A percentile compares a stretch with the other conserved stretches of the same genome.
phyloP scores from a whole-genome alignment of 495 filamentous ascomycete species.

The Penicillium coffeae region DNA sequence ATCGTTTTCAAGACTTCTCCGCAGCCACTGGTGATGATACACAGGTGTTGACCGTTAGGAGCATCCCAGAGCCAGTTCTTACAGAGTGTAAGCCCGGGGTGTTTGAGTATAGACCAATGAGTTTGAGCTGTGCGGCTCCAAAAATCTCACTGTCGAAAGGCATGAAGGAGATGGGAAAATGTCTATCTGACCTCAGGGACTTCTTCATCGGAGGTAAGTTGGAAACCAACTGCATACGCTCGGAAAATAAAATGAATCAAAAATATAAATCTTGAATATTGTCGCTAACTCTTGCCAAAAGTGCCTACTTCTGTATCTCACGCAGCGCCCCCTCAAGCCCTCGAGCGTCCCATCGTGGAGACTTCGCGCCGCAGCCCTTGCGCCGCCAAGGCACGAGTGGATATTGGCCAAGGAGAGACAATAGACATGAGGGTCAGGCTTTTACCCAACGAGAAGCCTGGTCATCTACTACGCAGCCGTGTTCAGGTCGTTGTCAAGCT shows the following conservation, averaged over 20 bases:
- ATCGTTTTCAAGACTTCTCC: not conserved
- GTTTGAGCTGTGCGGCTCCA: not conserved
- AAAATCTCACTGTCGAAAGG: not conserved
- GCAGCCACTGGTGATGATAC: not conserved
- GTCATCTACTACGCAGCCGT: slow-evolving; percentile 8
- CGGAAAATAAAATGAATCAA: too few relatives aligned
- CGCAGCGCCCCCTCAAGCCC: too few relatives aligned
- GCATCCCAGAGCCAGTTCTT: not conserved
- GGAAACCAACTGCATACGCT: not conserved
- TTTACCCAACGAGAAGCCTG: not conserved
- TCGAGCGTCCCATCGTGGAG: not conserved
- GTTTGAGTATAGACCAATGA: not conserved
- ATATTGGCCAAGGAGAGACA: slow-evolving; percentile 1
- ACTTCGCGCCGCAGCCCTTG: not conserved
- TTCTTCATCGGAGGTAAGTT: not conserved
- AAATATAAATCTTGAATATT: too few relatives aligned
- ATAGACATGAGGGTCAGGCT: slow-evolving; percentile 11
- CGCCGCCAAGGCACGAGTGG: not conserved
- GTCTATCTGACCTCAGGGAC: not conserved
- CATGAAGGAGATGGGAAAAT: not conserved
- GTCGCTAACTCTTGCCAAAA: slow-evolving; percentile 2
- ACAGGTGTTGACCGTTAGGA: not conserved
- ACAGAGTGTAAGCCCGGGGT: not conserved
- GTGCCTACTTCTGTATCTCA: not conserved
- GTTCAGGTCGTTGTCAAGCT: slow-evolving; percentile 15